phyloP scores from a whole-genome alignment of 495 filamentous ascomycete species.

The Podospora didyma region DNA sequence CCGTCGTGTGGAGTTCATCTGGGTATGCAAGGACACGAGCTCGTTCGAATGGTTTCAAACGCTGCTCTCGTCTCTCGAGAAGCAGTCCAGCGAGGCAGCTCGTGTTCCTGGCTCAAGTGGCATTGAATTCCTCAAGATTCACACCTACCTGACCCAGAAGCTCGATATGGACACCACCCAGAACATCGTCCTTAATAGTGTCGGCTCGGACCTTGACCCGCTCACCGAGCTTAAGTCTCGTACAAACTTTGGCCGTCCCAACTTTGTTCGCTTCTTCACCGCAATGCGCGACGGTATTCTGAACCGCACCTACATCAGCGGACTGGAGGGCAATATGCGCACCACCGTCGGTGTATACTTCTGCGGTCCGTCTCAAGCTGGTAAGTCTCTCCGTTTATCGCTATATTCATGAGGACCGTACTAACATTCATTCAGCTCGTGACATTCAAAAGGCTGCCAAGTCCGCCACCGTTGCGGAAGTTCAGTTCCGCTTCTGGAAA shows the following conservation, averaged over 20 bases:
- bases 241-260: conserved; percentile 94
- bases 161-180: conserved; percentile 87
- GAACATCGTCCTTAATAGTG: conserved; percentile 95
- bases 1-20: conserved; percentile 96
- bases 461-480: conserved; percentile 63
- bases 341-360: conserved; percentile 97
- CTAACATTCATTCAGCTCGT: conserved; percentile 55
- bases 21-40: conserved; percentile 93
- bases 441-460: conserved; percentile 81
- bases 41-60: conserved; percentile 99
- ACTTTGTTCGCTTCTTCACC: conserved; percentile 77
- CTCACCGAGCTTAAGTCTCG: conserved; percentile 77
- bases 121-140: conserved; percentile 91
- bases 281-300: conserved; percentile 86
- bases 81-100: conserved; percentile 69
- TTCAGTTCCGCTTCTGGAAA: conserved; percentile 98
- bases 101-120: conserved; percentile 56
- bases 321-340: conserved; percentile 64
- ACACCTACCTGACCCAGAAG: conserved; percentile 94
- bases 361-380: conserved; percentile 63
- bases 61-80: conserved; percentile 86
- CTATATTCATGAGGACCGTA: neutral
- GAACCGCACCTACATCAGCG: conserved; percentile 78
- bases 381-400: conserved; percentile 27
- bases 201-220: conserved; percentile 82